Evolutionary conservation across 805 yeast species (phyloP).

Genomic region (Pichia rugopelliculosa): DNA sequence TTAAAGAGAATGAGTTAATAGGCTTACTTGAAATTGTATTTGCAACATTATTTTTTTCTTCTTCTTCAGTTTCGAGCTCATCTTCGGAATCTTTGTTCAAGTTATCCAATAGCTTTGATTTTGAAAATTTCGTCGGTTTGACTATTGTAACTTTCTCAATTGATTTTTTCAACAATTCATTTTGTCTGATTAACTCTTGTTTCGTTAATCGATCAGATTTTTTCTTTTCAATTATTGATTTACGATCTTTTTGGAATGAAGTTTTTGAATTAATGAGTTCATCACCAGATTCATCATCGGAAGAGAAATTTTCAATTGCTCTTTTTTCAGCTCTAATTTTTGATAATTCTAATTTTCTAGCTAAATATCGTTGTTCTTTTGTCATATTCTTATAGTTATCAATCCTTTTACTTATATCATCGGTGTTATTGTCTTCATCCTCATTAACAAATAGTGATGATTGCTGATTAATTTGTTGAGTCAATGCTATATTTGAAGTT

Average conservation of each 20-base stretch:
- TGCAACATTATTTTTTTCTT: neutral
- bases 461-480: neutral
- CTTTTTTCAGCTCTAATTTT: slow-evolving; percentile 4
- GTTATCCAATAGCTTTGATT: slow-evolving; percentile 6
- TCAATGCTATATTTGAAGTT: neutral
- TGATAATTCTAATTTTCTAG: slow-evolving; percentile 14
- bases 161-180: slow-evolving; percentile 8
- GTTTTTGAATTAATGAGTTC: neutral
- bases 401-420: slow-evolving; percentile 7
- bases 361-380: slow-evolving; percentile 24
- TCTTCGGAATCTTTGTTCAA: neutral
- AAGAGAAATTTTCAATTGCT: neutral
- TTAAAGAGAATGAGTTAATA: too few species aligned
- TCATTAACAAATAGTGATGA: slow-evolving; percentile 3
- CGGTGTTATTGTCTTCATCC: slow-evolving; percentile 6
- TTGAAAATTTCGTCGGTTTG: slow-evolving; percentile 16
- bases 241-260: neutral
- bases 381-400: slow-evolving; percentile 19
- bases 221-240: slow-evolving; percentile 2
- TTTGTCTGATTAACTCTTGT: slow-evolving; percentile 3
- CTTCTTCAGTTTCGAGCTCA: neutral
- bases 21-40: neutral
- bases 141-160: slow-evolving; percentile 14
- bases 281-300: neutral
- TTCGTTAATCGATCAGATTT: slow-evolving; percentile 6